These are phyloP conservation scores for Suhomyces faveliae DNA, from an alignment of 805 yeast genomes.

Conservation along the genomic window DNA sequence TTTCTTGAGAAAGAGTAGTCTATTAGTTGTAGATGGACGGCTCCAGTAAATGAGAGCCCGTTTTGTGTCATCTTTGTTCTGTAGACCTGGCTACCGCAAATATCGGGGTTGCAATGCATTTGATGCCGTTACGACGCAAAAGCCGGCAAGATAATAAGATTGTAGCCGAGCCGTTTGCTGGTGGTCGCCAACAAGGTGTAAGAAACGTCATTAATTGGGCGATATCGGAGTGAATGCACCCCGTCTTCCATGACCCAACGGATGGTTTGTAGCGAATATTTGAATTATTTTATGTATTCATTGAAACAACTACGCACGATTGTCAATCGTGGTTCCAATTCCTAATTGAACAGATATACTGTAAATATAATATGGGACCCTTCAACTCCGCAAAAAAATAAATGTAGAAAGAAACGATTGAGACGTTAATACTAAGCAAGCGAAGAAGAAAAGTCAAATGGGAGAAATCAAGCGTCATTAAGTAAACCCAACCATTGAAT, in stretches of 20 bases:
- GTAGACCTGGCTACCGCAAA: no score
- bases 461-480: background rate
- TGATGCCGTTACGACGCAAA: no score
- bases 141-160: no score
- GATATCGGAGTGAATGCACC: no score
- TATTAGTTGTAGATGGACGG: no score
- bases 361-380: background rate
- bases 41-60: no score
- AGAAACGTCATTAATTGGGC: no score
- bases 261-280: background rate
- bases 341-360: background rate
- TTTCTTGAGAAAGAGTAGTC: no score
- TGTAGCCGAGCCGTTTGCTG: background rate
- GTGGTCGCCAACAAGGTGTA: no score
- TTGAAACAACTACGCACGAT: constrained; percentile 1
- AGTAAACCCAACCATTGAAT: background rate
- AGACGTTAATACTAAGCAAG: background rate
- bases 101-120: no score
- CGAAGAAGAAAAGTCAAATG: background rate
- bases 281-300: background rate
- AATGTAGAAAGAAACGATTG: background rate
- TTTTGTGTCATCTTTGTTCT: no score
- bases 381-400: background rate
- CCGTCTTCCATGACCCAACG: no score
- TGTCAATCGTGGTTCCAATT: background rate